These are phyloP conservation scores for Boletus speciosus DNA, from an alignment of 768 basidiomycete genomes.

Conservation along the genomic window DNA sequence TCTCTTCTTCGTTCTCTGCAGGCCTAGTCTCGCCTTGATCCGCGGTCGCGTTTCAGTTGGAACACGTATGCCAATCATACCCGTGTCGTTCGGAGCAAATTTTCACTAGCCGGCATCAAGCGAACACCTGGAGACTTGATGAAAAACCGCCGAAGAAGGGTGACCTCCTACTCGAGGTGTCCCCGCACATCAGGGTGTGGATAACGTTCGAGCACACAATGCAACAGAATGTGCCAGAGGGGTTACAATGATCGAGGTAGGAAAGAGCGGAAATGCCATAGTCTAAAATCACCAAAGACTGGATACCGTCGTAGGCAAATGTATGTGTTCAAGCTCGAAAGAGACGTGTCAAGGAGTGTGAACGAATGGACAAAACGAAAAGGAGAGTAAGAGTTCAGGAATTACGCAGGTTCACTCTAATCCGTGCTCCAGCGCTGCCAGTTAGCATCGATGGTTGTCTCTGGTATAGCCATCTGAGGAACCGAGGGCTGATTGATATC, in stretches of 20 bases:
- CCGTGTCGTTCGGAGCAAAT: background rate
- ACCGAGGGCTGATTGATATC: conserved; percentile 8
- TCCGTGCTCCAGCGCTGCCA: conserved; percentile 20
- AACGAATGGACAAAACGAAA: conserved; percentile 14
- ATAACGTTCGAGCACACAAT: background rate
- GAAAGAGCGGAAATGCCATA: background rate
- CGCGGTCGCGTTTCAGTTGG: conserved; percentile 1
- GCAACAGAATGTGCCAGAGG: background rate
- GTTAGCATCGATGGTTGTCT: conserved; percentile 11
- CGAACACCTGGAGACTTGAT: background rate
- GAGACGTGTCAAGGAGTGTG: background rate
- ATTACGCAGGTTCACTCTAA: conserved; percentile 8
- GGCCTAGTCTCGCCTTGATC: conserved; percentile 1
- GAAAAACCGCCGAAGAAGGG: background rate
- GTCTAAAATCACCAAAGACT: background rate
- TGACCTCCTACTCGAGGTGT: background rate
- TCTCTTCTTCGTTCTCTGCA: background rate
- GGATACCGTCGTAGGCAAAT: background rate
- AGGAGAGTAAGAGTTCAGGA: background rate
- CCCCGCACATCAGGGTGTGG: background rate
- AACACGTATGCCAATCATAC: background rate
- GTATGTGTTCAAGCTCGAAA: conserved; percentile 1
- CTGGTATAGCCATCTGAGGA: conserved; percentile 9
- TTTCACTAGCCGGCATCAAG: background rate
- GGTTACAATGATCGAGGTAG: background rate